Evolutionary conservation across 164 flowering plant species (phyloP).

Genomic region (Nymphaea thermarum): DNA sequence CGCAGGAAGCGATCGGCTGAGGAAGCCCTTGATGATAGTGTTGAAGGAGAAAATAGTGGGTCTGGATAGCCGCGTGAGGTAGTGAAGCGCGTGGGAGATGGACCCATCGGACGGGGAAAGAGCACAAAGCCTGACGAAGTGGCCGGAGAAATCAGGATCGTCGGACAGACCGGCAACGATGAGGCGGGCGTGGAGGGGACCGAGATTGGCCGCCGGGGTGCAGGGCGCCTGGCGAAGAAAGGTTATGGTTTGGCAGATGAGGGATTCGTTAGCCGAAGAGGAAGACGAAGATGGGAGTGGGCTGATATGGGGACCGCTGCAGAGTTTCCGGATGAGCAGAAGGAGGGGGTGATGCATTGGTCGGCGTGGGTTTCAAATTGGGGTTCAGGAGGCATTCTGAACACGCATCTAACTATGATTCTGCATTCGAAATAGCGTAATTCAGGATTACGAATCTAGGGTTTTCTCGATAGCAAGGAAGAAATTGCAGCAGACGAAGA

Average conservation of each 20-base stretch:
- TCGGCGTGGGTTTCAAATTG: background rate
- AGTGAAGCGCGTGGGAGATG: background rate
- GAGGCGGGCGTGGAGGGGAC: slow-evolving; percentile 1
- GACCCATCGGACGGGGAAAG: background rate
- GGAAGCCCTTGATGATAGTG: background rate
- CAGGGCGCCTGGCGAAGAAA: background rate
- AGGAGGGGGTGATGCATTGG: background rate
- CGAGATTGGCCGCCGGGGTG: background rate
- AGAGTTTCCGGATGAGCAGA: background rate
- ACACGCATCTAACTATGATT: too few species aligned
- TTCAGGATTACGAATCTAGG: background rate
- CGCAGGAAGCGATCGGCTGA: background rate
- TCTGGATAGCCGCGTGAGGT: background rate
- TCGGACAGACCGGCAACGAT: slow-evolving; percentile 1
- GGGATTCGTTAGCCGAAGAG: background rate
- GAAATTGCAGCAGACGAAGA: background rate
- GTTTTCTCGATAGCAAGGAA: background rate
- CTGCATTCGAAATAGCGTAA: background rate
- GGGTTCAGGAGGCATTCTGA: background rate
- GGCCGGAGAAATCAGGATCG: background rate
- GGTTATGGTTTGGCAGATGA: background rate
- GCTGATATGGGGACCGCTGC: background rate
- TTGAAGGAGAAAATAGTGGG: background rate
- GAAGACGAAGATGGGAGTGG: background rate
- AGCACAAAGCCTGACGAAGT: background rate